phyloP scores from a whole-genome alignment of 345 rosid species.

The Populus deltoides region DNA sequence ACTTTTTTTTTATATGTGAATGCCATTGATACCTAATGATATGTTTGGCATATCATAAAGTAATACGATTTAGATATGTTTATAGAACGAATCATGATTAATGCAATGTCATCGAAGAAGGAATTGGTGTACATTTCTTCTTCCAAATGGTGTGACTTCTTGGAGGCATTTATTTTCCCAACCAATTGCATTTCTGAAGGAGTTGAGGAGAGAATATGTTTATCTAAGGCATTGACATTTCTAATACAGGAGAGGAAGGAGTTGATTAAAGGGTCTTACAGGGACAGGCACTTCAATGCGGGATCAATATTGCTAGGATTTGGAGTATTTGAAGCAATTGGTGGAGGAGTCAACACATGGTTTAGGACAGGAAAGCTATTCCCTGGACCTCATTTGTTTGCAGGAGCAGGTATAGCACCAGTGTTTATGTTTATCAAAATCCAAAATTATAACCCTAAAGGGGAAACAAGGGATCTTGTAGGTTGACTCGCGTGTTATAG shows the following conservation, averaged over 20 bases:
- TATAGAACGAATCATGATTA: neutral
- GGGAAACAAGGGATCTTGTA: neutral
- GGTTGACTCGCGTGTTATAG: neutral
- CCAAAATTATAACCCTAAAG: neutral
- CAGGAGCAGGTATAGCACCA: constrained; percentile 65
- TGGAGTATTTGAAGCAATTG: constrained; percentile 76
- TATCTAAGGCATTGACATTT: constrained; percentile 1
- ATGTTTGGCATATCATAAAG: neutral
- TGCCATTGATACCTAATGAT: neutral
- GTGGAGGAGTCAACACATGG: constrained; percentile 83
- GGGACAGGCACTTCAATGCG: constrained; percentile 79
- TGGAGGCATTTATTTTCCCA: neutral
- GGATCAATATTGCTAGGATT: constrained; percentile 79
- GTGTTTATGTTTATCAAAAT: neutral
- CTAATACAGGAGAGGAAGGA: constrained; percentile 62
- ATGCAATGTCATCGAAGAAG: neutral
- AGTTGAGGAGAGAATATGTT: neutral
- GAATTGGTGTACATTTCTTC: neutral
- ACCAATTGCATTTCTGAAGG: neutral
- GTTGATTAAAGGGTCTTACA: constrained; percentile 57
- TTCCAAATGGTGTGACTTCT: neutral
- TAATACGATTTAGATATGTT: neutral
- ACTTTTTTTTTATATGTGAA: neutral
- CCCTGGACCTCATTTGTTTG: constrained; percentile 97
- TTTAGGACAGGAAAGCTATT: constrained; percentile 82